Base-by-base conservation (phyloP, 257 asterid genomes). In the Gentiana macrophylla region DNA sequence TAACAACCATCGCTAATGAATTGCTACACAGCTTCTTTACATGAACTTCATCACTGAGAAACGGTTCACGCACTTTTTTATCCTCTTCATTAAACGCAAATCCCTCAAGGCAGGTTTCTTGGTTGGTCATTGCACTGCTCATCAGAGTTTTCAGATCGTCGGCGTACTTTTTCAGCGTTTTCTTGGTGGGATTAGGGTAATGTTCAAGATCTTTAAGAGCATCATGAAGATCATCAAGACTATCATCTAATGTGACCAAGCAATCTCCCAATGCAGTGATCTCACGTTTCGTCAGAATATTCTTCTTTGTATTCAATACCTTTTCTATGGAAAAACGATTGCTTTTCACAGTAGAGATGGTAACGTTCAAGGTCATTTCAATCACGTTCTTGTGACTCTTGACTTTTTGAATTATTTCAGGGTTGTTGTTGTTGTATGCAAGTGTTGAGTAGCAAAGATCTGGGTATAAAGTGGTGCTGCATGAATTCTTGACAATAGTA, bases 71-170 rank as follows among this genome's bases (percentile, higher is more conserved):
- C 1, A 74, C 74, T 1, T 74, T 65, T 56, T 67, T 82, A 9
- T 86, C 96, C 4, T 72, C 70, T 0, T 70, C 55, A 0, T 66
- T 68, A 66, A 83, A 74, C n/a, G 98, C 82, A 62, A 86, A 86
- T 0, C 98, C 98, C 66, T 90, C 98, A 7, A 86, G 68, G 56
- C 98, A 90, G 1, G 95, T 77, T 24, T 81, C 94, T 71, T 82
- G 78, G 52, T 90, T 84, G 13, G 98, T 90, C 8, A 86, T 84
- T 68, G 96, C 81, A 7, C 94, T 66, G 41, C 94, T 84, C 12
- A 90, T 57, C 2, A 90, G 70, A 32, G 96, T 86, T 65, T 74
- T 79, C 35, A 90, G 84, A 50, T 86, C 94, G 12, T 86, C 81
- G 1, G 94, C 96, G 66, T 90, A 94, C 0, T 55, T 58, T 55